phyloP scores from a whole-genome alignment of 1,139 yeast species.

The Candida labiduridarum region DNA sequence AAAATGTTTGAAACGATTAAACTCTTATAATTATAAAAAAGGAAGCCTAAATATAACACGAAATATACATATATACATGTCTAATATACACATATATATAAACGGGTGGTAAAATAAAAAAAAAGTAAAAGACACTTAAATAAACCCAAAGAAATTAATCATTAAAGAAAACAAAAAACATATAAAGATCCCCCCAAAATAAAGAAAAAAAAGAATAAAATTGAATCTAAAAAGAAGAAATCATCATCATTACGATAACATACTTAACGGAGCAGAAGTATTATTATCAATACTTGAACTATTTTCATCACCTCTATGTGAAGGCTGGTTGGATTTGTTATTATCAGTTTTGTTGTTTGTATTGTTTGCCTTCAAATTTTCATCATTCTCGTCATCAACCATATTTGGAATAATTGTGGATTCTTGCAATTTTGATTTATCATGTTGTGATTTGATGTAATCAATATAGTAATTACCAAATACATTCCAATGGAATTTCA shows the following conservation, averaged over 20 bases:
- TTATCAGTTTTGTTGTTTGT: slow-evolving; percentile 4
- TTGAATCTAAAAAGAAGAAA: not conserved
- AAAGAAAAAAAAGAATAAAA: not conserved
- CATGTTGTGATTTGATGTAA: slow-evolving; percentile 16
- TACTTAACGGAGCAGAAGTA: slow-evolving; percentile 16
- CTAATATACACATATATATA: not conserved
- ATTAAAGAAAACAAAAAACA: not conserved
- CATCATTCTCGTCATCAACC: slow-evolving; percentile 8
- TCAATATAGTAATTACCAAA: slow-evolving; percentile 55
- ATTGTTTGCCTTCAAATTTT: not conserved
- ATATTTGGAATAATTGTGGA: slow-evolving; percentile 7
- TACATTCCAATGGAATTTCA: slow-evolving; percentile 76
- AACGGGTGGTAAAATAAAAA: too few species aligned
- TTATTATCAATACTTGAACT: slow-evolving; percentile 11
- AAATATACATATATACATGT: not conserved
- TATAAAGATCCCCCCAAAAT: not conserved
- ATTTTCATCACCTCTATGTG: slow-evolving; percentile 5
- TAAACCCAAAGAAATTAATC: not conserved
- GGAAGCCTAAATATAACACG: too few species aligned
- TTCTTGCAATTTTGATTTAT: slow-evolving; percentile 13
- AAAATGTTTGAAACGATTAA: too few species aligned
- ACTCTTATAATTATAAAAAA: too few species aligned
- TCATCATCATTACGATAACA: slow-evolving; percentile 12
- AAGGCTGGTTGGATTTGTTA: not conserved
- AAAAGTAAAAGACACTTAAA: not conserved